A percentile compares a stretch with the other conserved stretches of the same genome.
phyloP scores from a whole-genome alignment of 2,329 filamentous ascomycete species.

The Curvularia lunata region DNA sequence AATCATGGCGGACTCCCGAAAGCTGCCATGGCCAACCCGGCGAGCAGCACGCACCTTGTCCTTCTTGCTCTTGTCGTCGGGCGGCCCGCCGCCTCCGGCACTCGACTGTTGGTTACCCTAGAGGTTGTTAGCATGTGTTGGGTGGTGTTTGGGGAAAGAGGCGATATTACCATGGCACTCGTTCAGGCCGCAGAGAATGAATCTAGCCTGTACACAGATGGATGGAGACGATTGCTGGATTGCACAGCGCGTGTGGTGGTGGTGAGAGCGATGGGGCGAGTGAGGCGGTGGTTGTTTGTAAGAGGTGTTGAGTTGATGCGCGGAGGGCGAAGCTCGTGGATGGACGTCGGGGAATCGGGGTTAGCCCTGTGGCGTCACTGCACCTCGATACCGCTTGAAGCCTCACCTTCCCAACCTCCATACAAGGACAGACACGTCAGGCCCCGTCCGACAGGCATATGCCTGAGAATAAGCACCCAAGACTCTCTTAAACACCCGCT shows the following conservation, averaged over 20 bases:
- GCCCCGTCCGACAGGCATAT: conserved; percentile 12
- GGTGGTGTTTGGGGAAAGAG: conserved; percentile 22
- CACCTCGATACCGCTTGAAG: conserved; percentile 17
- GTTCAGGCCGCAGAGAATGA: conserved; percentile 17
- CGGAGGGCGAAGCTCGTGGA: conserved; percentile 32
- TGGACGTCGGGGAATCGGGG: conserved; percentile 18
- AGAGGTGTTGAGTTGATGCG: conserved; percentile 33
- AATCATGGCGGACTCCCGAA: conserved; percentile 6
- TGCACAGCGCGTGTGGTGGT: conserved; percentile 7
- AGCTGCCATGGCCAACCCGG: background rate
- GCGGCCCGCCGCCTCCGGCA: conserved; percentile 71
- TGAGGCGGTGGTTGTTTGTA: conserved; percentile 39
- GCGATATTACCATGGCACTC: conserved; percentile 44
- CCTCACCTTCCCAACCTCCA: conserved; percentile 36
- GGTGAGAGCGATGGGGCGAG: conserved; percentile 26
- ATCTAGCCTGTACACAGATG: background rate
- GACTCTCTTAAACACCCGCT: background rate
- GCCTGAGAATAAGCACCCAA: background rate
- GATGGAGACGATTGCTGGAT: background rate
- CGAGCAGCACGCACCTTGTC: conserved; percentile 56
- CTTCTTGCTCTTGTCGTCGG: conserved; percentile 91
- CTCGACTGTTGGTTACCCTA: conserved; percentile 87
- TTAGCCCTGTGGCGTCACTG: conserved; percentile 34
- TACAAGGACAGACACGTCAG: conserved; percentile 45
- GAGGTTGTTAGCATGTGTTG: conserved; percentile 47